Percentiles rank a stretch among this genome's conserved stretches.
These are phyloP conservation scores for Pyrus hybrid DNA, from an alignment of 331 rosid species.

Conservation along the genomic window DNA sequence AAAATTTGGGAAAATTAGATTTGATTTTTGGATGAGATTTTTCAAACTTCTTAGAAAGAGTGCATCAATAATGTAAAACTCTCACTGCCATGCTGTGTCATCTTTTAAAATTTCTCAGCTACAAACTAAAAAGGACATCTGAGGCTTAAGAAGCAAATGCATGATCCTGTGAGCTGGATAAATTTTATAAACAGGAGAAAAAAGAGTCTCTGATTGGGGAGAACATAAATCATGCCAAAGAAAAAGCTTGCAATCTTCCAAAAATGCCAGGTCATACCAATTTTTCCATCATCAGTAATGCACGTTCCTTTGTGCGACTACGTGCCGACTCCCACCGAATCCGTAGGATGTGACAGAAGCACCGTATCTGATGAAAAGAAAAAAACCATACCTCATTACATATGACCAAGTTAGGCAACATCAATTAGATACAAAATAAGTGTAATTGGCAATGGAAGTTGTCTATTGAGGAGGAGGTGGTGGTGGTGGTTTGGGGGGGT, in stretches of 20 bases:
- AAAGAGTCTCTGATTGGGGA: background rate
- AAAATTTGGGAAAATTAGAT: background rate
- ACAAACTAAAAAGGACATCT: no score
- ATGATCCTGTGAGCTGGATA: background rate
- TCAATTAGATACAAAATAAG: background rate
- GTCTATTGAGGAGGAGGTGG: no score
- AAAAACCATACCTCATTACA: background rate
- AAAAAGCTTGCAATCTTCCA: background rate
- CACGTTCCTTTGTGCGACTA: slow-evolving; percentile 87
- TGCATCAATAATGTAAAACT: background rate
- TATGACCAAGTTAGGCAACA: background rate
- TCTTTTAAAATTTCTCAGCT: background rate
- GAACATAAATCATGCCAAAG: background rate
- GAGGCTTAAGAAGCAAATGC: background rate
- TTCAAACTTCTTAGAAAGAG: background rate
- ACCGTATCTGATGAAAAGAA: slow-evolving; percentile 38
- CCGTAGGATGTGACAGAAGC: slow-evolving; percentile 66
- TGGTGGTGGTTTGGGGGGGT: no score
- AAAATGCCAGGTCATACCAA: slow-evolving; percentile 44
- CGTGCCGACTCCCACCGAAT: slow-evolving; percentile 92
- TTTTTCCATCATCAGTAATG: slow-evolving; percentile 78
- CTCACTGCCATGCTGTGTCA: background rate
- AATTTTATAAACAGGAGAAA: background rate
- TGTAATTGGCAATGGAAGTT: background rate
- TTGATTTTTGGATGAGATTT: background rate